A percentile compares a stretch with the other conserved stretches of the same genome.
Evolutionary conservation across 2,329 filamentous ascomycete species (phyloP).

Genomic region (Trichoderma lentiforme): DNA sequence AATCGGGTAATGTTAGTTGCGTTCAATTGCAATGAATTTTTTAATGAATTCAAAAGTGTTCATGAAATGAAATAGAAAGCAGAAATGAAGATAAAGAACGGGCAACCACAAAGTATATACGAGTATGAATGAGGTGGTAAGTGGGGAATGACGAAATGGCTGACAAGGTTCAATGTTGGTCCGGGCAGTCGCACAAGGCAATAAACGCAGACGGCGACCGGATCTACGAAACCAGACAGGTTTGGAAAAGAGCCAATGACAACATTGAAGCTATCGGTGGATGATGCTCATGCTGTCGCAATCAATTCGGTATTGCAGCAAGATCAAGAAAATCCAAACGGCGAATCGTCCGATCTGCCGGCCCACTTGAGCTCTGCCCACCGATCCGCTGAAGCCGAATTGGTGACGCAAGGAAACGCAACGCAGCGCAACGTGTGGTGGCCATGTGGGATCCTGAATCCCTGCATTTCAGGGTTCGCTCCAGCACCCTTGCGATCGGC

Average conservation of each 20-base stretch:
- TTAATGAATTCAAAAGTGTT: neutral
- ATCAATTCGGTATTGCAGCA: neutral
- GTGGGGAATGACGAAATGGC: slow-evolving; percentile 13
- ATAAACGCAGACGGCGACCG: neutral
- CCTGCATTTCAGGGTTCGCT: slow-evolving; percentile 15
- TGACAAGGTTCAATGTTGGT: neutral
- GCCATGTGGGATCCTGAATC: neutral
- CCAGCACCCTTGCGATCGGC: slow-evolving; percentile 8
- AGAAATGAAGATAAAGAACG: neutral
- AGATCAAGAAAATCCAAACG: neutral
- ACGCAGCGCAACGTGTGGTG: neutral
- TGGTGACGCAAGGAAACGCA: slow-evolving; percentile 12
- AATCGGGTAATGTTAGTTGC: slow-evolving; percentile 6
- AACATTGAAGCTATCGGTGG: neutral
- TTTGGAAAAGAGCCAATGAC: neutral
- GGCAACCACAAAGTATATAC: neutral
- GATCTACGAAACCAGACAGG: neutral
- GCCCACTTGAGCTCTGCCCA: neutral
- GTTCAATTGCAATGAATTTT: neutral
- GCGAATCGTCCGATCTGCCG: slow-evolving; percentile 7
- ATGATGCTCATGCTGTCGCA: neutral
- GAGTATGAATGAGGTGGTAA: neutral
- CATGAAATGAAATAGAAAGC: neutral
- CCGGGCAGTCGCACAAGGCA: neutral
- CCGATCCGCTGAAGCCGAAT: slow-evolving; percentile 10